Base-by-base conservation (phyloP, 495 filamentous ascomycete species). In the Polyplosphaeria fusca region DNA sequence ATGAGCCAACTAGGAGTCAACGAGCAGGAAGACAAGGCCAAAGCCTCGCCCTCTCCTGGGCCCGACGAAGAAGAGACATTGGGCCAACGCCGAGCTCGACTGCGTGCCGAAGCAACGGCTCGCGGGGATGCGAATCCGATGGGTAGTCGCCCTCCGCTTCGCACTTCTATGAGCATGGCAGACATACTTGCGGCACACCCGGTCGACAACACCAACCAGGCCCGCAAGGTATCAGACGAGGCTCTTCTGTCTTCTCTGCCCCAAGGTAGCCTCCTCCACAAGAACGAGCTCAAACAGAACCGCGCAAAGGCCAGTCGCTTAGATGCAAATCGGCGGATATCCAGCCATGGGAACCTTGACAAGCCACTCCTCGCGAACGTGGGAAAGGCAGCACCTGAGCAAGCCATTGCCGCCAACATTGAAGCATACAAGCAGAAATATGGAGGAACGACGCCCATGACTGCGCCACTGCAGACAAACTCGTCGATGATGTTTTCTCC, bases 21-120 rank as follows among this genome's bases (percentile, higher is more conserved):
- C 28, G 71, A 73, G 40, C 69, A 60, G 26, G 40, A 55, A 49
- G 46, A 73, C 66, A 45, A 64, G 66, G 4, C 63, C 68, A 13
- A 68, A 66, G 1, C 69, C 74, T 13, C 13, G 2, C 41, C 45
- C 5, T 27, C 47, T 11, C 28, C 50, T 12, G 53, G 20, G n/a
- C 27, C 54, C 12, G 63, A 57, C 4, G 86, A 85, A 53, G 88
- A 95, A 58, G 92, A 98, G 68, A 95, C 91, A 0, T 79, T 98
- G 2, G 93, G 84, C 12, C 89, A 97, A 67, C 84, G 92, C 5
- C 84, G 90, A 3, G 82, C 77, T 54, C 82, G 93, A 13, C 78
- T 98, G 1, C 87, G 91, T 68, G 83, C 79, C 40, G 87, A 92
- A 71, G 77, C 77, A 11, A 77, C 84, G 55, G 79, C 80, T 2